phyloP scores from a whole-genome alignment of 345 rosid species.

The Gossypium bickii region DNA sequence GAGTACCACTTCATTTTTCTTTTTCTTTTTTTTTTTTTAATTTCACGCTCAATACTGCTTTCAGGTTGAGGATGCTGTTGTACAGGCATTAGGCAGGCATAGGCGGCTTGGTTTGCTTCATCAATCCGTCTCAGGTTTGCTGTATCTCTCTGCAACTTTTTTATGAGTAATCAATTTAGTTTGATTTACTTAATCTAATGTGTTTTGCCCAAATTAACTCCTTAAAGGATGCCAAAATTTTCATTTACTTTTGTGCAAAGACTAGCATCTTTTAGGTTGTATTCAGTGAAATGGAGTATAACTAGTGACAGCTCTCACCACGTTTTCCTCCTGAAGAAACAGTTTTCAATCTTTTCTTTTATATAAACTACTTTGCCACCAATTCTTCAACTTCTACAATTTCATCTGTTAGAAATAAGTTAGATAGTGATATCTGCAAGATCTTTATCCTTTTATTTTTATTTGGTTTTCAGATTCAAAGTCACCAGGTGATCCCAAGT shows the following conservation, averaged over 20 bases:
- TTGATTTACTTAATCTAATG: background rate
- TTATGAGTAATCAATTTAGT: background rate
- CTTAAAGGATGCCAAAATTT: background rate
- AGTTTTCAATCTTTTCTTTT: no score
- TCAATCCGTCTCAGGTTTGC: slow-evolving; percentile 46
- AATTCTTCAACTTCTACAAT: background rate
- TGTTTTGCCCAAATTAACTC: background rate
- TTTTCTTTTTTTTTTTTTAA: background rate
- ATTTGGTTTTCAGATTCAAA: slow-evolving; percentile 52
- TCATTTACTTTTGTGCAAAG: background rate
- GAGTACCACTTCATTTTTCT: background rate
- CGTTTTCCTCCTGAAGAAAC: background rate
- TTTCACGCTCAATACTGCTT: slow-evolving; percentile 8
- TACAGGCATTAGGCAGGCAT: slow-evolving; percentile 57
- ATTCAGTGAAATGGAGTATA: background rate
- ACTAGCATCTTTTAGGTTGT: background rate
- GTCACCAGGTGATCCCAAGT: slow-evolving; percentile 54
- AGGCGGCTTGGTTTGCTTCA: slow-evolving; percentile 55
- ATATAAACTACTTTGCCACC: background rate
- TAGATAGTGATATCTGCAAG: background rate
- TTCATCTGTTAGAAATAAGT: background rate
- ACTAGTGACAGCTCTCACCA: background rate
- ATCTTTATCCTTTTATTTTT: slow-evolving; percentile 3
- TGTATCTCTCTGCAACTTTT: background rate
- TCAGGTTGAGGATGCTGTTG: slow-evolving; percentile 91